Percentiles rank a stretch among this genome's conserved stretches.
Evolutionary conservation across 371 early-diverging fungal species (phyloP).

Genomic region (Funneliformis caledonium): DNA sequence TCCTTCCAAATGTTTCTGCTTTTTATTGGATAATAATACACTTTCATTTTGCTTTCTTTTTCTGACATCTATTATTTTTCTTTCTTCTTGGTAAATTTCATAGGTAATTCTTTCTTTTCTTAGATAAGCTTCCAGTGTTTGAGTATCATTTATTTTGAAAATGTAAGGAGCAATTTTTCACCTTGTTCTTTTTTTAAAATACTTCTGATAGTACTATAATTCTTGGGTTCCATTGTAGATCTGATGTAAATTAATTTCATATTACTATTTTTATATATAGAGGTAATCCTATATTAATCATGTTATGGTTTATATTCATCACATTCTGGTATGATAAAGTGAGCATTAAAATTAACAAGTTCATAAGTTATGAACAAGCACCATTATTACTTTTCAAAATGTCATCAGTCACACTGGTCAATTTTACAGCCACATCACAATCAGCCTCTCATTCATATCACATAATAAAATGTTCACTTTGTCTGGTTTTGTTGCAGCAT

Average conservation of each 20-base stretch:
- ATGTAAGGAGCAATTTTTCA: constrained; percentile 22
- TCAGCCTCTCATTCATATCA: no score
- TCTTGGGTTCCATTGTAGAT: constrained; percentile 25
- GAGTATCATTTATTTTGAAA: constrained; percentile 16
- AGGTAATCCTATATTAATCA: no score
- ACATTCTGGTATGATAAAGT: no score
- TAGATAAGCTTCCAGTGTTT: constrained; percentile 13
- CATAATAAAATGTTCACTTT: no score
- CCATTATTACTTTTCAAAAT: no score
- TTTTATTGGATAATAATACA: not conserved
- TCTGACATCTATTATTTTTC: not conserved
- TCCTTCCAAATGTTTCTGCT: not conserved
- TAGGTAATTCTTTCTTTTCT: not conserved
- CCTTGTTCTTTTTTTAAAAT: constrained; percentile 21
- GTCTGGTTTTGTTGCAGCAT: no score
- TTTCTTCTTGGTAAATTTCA: constrained; percentile 17
- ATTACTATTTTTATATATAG: constrained; percentile 7
- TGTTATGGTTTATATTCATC: no score
- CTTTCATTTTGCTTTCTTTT: not conserved
- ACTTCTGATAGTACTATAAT: not conserved
- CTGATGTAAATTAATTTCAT: constrained; percentile 22
- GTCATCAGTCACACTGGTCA: no score
- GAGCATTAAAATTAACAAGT: no score
- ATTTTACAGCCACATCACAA: no score
- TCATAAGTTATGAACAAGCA: no score